Conservation (phyloP, 2,329 filamentous ascomycete genomes). For the Fragosphaeria purpurea region DNA sequence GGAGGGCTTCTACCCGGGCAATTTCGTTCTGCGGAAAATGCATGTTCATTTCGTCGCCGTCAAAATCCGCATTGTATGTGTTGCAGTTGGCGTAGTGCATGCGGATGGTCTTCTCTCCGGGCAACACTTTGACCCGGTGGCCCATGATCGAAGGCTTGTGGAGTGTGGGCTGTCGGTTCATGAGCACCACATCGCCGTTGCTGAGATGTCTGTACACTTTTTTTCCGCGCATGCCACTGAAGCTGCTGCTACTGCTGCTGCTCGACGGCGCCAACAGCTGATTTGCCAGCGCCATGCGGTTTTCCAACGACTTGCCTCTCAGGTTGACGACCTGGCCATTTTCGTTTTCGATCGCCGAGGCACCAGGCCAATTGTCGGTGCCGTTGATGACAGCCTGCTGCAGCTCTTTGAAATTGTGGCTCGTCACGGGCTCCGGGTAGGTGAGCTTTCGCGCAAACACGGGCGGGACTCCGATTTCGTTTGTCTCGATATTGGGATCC, state of each 20-base stretch:
- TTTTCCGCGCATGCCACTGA: constrained; percentile 74
- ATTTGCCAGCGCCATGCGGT: constrained; percentile 82
- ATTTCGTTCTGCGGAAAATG: constrained; percentile 98
- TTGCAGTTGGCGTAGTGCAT: constrained; percentile 99
- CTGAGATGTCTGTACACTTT: constrained; percentile 94
- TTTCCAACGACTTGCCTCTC: constrained; percentile 76
- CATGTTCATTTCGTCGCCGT: constrained; percentile 99
- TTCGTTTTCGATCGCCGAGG: constrained; percentile 90
- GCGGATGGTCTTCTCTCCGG: constrained; percentile 91
- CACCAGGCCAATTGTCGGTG: constrained; percentile 86
- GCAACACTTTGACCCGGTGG: constrained; percentile 82
- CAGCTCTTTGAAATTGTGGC: constrained; percentile 92
- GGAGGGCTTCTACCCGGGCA: constrained; percentile 82
- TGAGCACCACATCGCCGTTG: constrained; percentile 92
- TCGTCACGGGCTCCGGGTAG: constrained; percentile 94
- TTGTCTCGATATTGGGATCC: constrained; percentile 97
- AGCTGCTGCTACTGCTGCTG: constrained; percentile 58
- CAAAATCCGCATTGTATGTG: constrained; percentile 98
- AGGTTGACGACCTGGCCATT: constrained; percentile 85
- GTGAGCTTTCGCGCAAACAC: constrained; percentile 95
- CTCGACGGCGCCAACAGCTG: constrained; percentile 80
- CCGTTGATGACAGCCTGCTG: constrained; percentile 96
- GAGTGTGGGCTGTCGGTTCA: constrained; percentile 96
- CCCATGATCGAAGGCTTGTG: constrained; percentile 99
- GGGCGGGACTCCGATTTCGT: constrained; percentile 96